A percentile compares a stretch with the other conserved stretches of the same genome.
These are phyloP conservation scores for Backusella sp. DNA, from an alignment of 192 early-diverging fungal genomes.

Conservation along the genomic window DNA sequence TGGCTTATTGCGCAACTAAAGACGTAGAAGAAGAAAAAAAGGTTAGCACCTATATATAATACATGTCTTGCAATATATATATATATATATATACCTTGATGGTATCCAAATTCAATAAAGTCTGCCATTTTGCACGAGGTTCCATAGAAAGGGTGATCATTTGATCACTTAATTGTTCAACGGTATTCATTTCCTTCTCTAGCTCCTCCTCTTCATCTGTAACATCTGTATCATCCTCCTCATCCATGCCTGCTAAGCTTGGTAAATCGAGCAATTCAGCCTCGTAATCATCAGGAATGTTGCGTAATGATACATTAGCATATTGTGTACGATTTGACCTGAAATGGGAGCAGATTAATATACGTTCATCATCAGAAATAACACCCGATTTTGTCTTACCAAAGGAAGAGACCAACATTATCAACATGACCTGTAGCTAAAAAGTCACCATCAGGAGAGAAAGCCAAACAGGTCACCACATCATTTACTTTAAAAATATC, in stretches of 20 bases:
- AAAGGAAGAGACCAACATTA: conserved; percentile 89
- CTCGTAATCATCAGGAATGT: conserved; percentile 58
- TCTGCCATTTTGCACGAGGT: conserved; percentile 90
- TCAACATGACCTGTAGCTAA: conserved; percentile 91
- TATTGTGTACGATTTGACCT: conserved; percentile 82
- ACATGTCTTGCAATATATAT: background rate
- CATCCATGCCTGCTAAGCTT: conserved; percentile 51
- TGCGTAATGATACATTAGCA: conserved; percentile 64
- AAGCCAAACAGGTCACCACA: conserved; percentile 79
- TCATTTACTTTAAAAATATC: conserved; percentile 78
- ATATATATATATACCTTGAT: conserved; percentile 70
- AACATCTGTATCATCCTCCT: conserved; percentile 47
- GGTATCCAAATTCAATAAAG: conserved; percentile 80
- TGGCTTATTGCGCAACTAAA: conserved; percentile 84
- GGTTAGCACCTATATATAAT: background rate
- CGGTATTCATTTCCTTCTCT: conserved; percentile 9
- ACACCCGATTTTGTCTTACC: conserved; percentile 45
- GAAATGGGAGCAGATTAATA: background rate
- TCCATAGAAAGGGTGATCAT: conserved; percentile 85
- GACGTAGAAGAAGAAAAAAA: background rate
- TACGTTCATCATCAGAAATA: background rate
- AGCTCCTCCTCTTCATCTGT: conserved; percentile 24
- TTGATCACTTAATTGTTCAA: conserved; percentile 68
- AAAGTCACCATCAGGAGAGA: conserved; percentile 91
- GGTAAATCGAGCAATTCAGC: conserved; percentile 54